A percentile compares a stretch with the other conserved stretches of the same genome.
These are phyloP conservation scores for Pisolithus microcarpus DNA, from an alignment of 768 basidiomycete species.

Conservation along the genomic window DNA sequence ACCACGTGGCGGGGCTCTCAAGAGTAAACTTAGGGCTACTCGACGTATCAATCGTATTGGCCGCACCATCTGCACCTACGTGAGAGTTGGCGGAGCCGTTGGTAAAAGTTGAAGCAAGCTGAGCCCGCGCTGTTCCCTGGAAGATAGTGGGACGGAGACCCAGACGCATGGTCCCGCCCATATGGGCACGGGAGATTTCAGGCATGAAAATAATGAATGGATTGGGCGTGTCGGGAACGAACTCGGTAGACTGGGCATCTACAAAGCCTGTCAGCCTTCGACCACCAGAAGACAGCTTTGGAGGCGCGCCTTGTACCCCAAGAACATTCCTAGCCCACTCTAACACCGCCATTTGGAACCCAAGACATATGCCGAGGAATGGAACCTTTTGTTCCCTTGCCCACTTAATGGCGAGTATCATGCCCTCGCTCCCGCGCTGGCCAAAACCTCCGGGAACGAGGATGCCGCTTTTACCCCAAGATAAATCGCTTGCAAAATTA, in stretches of 20 bases:
- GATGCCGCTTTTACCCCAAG: constrained; percentile 58
- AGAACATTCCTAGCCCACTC: constrained; percentile 90
- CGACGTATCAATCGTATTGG: neutral
- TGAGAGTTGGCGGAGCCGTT: constrained; percentile 7
- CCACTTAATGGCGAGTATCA: constrained; percentile 98
- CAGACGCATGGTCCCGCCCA: constrained; percentile 99
- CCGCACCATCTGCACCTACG: constrained; percentile 1
- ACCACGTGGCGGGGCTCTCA: constrained; percentile 54
- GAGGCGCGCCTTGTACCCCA: constrained; percentile 50
- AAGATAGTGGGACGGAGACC: constrained; percentile 96
- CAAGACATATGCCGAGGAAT: constrained; percentile 94
- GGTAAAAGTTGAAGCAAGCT: constrained; percentile 7
- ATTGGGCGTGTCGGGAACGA: constrained; percentile 51
- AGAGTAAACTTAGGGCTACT: constrained; percentile 5
- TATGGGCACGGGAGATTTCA: constrained; percentile 94
- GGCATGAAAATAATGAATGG: constrained; percentile 97
- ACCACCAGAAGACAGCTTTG: neutral
- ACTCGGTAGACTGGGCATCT: constrained; percentile 87
- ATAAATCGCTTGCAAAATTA: neutral
- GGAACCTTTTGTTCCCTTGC: constrained; percentile 92
- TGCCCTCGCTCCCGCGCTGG: constrained; percentile 87
- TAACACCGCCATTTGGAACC: constrained; percentile 94
- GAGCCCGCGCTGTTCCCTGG: constrained; percentile 32
- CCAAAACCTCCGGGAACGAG: constrained; percentile 98
- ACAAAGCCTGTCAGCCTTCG: neutral